phyloP scores from a whole-genome alignment of 2,329 filamentous ascomycete species.

The Verticillium alfalfae region DNA sequence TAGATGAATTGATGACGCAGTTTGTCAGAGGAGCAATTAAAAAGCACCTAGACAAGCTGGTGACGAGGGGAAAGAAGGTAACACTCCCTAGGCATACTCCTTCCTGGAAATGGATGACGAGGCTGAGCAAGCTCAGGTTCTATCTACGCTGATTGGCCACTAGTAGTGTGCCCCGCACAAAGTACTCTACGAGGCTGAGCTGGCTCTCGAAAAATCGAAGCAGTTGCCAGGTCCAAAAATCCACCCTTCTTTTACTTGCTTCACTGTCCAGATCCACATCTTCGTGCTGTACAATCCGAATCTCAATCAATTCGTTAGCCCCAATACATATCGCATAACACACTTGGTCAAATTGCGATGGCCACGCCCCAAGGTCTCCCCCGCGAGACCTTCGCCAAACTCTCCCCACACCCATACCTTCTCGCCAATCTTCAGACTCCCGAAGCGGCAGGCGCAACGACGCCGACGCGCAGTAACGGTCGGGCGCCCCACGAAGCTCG shows the following conservation, averaged over 20 bases:
- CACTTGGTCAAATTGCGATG: conserved; percentile 16
- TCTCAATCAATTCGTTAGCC: too few relatives aligned
- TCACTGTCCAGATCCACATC: background rate
- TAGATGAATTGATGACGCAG: too few relatives aligned
- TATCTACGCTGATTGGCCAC: background rate
- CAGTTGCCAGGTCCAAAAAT: background rate
- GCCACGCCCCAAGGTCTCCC: conserved; percentile 37
- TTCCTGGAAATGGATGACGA: background rate
- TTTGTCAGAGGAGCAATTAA: too few relatives aligned
- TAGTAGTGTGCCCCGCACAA: background rate
- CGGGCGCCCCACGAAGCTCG: conserved; percentile 67
- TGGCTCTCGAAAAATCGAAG: background rate
- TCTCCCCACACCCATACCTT: conserved; percentile 84
- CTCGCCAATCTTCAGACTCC: conserved; percentile 68
- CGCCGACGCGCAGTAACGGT: conserved; percentile 72
- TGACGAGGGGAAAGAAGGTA: too few relatives aligned
- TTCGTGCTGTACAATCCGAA: background rate
- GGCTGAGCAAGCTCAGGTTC: background rate
- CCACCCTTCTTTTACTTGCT: background rate
- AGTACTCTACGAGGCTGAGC: background rate
- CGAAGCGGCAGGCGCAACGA: conserved; percentile 17
- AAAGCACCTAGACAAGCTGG: too few relatives aligned
- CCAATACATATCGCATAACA: too few relatives aligned
- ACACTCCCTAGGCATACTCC: too few relatives aligned
- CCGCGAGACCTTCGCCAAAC: conserved; percentile 75